Percentiles rank a stretch among this genome's conserved stretches.
Evolutionary conservation across 2,329 filamentous ascomycete species (phyloP).

Genomic region (Colletotrichum viniferum): DNA sequence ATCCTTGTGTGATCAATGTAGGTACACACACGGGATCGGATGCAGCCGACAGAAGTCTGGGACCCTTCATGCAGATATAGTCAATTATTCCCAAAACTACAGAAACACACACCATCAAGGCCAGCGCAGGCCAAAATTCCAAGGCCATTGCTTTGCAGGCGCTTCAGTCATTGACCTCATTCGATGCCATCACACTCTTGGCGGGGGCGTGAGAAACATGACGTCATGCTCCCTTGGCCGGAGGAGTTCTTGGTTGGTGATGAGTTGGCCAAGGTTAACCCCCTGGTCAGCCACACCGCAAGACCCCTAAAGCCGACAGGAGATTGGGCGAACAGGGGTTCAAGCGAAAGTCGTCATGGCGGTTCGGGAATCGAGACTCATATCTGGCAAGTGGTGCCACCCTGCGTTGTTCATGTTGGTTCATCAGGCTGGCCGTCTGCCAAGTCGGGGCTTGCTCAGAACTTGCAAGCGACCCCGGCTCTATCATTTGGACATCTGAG

Average conservation of each 20-base stretch:
- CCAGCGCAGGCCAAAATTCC: not conserved
- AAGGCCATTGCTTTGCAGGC: not conserved
- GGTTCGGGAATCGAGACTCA: not conserved
- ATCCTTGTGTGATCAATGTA: constrained; percentile 9
- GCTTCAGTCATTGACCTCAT: constrained; percentile 13
- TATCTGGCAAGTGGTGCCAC: not conserved
- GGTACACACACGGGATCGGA: constrained; percentile 1
- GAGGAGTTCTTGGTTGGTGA: not conserved
- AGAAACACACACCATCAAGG: not conserved
- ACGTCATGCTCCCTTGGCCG: constrained; percentile 3
- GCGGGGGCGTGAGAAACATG: not conserved
- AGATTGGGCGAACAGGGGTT: not conserved
- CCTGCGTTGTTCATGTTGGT: not conserved
- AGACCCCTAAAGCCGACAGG: not conserved
- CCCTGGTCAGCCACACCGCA: constrained; percentile 15
- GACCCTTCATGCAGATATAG: not conserved
- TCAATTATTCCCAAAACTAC: not conserved
- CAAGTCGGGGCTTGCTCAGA: not conserved
- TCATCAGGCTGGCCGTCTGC: not conserved
- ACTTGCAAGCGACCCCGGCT: not conserved
- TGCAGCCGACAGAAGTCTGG: not conserved
- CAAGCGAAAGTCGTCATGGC: not conserved
- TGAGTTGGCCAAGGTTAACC: constrained; percentile 5
- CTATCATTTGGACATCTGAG: not conserved
- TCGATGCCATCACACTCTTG: constrained; percentile 1